A percentile compares a stretch with the other conserved stretches of the same genome.
Conservation (phyloP, 768 basidiomycete species). For the Suillus bovinus region DNA sequence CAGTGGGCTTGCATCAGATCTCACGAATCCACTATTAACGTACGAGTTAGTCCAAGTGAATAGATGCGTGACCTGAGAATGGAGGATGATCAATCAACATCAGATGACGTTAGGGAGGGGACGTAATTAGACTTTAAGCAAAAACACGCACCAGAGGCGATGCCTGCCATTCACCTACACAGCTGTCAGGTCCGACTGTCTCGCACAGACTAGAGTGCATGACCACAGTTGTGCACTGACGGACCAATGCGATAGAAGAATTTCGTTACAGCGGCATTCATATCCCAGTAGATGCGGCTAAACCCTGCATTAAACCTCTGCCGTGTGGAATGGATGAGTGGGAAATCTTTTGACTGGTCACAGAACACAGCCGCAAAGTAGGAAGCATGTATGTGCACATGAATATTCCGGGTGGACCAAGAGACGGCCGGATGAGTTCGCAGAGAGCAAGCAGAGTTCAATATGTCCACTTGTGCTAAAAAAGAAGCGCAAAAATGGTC, state of each 20-base stretch:
- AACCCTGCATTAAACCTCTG: conserved; percentile 2
- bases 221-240: conserved; percentile 16
- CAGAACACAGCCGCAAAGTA: conserved; percentile 1
- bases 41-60: not conserved
- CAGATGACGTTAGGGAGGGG: conserved; percentile 32
- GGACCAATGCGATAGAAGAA: conserved; percentile 21
- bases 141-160: conserved; percentile 31
- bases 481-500: conserved; percentile 1
- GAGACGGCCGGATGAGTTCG: not conserved
- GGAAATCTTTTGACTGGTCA: not conserved
- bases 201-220: conserved; percentile 13
- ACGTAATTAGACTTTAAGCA: conserved; percentile 42
- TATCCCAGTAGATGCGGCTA: conserved; percentile 13
- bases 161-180: conserved; percentile 13
- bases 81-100: conserved; percentile 17
- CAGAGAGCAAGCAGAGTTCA: conserved; percentile 1
- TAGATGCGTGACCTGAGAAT: not conserved
- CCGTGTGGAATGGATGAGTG: conserved; percentile 1
- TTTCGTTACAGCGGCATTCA: conserved; percentile 36
- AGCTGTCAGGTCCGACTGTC: conserved; percentile 14
- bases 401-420: conserved; percentile 2
- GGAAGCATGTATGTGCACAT: conserved; percentile 2
- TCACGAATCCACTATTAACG: conserved; percentile 1
- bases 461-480: conserved; percentile 4
- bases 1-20: not conserved